Evolutionary conservation across 495 filamentous ascomycete genomes (phyloP).

Genomic region (Podospora didyma): DNA sequence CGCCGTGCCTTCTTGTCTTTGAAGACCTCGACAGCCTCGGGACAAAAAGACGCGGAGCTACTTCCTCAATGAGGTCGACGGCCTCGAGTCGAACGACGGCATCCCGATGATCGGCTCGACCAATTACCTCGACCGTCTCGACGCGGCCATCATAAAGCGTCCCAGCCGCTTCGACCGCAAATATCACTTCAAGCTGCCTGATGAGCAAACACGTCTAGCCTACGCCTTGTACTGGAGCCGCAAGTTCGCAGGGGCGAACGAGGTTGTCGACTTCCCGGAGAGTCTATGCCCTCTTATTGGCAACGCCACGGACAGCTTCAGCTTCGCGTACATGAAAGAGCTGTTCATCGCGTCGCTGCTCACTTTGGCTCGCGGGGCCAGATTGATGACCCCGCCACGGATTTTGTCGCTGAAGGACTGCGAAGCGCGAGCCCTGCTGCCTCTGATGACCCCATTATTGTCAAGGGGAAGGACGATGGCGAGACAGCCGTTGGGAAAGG

Average conservation of each 20-base stretch:
- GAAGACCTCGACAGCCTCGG: conserved; percentile 63
- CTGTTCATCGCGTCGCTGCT: conserved; percentile 46
- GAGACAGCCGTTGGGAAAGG: neutral
- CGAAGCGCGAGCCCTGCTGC: neutral
- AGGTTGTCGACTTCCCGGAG: conserved; percentile 46
- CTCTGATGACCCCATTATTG: neutral
- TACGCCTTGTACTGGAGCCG: conserved; percentile 48
- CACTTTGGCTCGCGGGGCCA: neutral
- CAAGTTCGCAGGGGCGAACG: conserved; percentile 39
- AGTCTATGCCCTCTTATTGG: conserved; percentile 41
- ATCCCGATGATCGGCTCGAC: conserved; percentile 56
- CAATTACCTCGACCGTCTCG: conserved; percentile 48
- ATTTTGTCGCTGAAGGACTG: neutral
- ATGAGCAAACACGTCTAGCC: conserved; percentile 36
- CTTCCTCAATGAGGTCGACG: conserved; percentile 43
- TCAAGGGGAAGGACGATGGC: neutral
- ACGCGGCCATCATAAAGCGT: conserved; percentile 51
- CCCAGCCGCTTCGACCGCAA: conserved; percentile 57
- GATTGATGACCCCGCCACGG: neutral
- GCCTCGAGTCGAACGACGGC: conserved; percentile 55
- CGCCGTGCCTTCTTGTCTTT: conserved; percentile 45
- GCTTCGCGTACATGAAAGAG: conserved; percentile 57
- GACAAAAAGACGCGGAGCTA: conserved; percentile 43
- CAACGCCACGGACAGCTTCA: conserved; percentile 48
- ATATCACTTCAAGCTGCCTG: conserved; percentile 50